Conservation (phyloP, 2,329 filamentous ascomycete genomes). For the Lachnellula suecica region DNA sequence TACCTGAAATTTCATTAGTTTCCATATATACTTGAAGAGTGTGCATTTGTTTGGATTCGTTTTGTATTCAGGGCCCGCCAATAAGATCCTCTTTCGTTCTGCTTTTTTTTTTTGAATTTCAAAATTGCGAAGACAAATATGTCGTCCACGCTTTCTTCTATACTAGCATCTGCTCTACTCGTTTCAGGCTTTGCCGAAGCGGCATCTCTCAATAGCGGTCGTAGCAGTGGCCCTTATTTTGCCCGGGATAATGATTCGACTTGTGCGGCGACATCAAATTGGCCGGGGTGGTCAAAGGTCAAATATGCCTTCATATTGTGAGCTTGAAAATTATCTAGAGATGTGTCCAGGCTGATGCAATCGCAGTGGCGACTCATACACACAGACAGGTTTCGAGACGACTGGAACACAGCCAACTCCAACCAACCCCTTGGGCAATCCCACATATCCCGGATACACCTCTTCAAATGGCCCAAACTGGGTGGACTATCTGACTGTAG, state of each 20-base stretch:
- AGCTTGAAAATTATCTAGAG: slow-evolving; percentile 13
- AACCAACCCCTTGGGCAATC: slow-evolving; percentile 40
- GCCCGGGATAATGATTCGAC: neutral
- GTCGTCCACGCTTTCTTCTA: neutral
- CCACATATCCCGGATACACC: slow-evolving; percentile 39
- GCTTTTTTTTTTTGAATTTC: no score
- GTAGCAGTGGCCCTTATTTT: no score
- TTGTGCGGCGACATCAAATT: slow-evolving; percentile 30
- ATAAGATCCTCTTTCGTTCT: no score
- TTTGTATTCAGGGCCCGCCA: no score
- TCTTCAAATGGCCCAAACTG: slow-evolving; percentile 52
- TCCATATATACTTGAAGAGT: neutral
- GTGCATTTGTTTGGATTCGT: neutral
- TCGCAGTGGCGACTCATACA: slow-evolving; percentile 41
- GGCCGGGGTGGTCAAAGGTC: slow-evolving; percentile 38
- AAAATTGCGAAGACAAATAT: neutral
- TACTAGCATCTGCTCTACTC: neutral
- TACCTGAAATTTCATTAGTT: neutral
- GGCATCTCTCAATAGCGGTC: neutral
- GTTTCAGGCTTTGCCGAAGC: neutral
- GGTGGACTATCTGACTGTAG: slow-evolving; percentile 48
- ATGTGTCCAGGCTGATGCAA: neutral
- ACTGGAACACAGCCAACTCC: slow-evolving; percentile 34
- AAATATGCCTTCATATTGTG: slow-evolving; percentile 44
- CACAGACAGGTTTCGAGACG: slow-evolving; percentile 37